Percentiles rank a stretch among this genome's conserved stretches.
These are phyloP conservation scores for Kodamaea suecica DNA, from an alignment of 1,139 yeast species.

Conservation along the genomic window DNA sequence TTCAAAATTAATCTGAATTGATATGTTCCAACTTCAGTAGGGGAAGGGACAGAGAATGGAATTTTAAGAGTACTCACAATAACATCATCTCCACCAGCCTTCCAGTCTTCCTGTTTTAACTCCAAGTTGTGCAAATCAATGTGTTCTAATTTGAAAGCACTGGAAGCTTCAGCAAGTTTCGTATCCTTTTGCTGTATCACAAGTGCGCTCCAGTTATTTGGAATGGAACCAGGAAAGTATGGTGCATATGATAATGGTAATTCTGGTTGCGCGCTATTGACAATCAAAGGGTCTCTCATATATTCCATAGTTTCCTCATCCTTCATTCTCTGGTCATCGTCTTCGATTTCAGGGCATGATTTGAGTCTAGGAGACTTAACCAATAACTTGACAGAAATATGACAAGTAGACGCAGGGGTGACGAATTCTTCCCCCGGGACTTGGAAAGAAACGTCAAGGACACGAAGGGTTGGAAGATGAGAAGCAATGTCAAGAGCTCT, in stretches of 20 bases:
- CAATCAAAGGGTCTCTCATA: conserved; percentile 66
- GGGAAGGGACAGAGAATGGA: conserved; percentile 69
- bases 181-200: conserved; percentile 72
- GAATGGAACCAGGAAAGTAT: conserved; percentile 58
- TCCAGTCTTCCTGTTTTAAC: conserved; percentile 48
- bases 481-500: conserved; percentile 59
- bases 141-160: conserved; percentile 55
- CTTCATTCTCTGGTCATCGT: conserved; percentile 32
- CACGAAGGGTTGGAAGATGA: conserved; percentile 65
- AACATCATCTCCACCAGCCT: conserved; percentile 47
- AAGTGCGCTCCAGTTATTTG: conserved; percentile 65
- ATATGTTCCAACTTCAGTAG: conserved; percentile 57
- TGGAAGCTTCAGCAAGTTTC: conserved; percentile 62
- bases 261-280: conserved; percentile 62
- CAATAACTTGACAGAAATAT: conserved; percentile 70
- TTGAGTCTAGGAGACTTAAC: conserved; percentile 70
- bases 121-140: conserved; percentile 55
- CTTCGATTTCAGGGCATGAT: conserved; percentile 50
- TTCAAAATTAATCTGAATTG: conserved; percentile 65
- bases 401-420: conserved; percentile 72
- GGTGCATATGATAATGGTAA: conserved; percentile 70
- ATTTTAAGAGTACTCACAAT: conserved; percentile 69
- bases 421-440: conserved; percentile 86
- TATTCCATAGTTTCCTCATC: conserved; percentile 59
- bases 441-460: conserved; percentile 68